A percentile compares a stretch with the other conserved stretches of the same genome.
These are phyloP conservation scores for Phytophthora melonis DNA, from an alignment of 352 stramenopile species.

Conservation along the genomic window DNA sequence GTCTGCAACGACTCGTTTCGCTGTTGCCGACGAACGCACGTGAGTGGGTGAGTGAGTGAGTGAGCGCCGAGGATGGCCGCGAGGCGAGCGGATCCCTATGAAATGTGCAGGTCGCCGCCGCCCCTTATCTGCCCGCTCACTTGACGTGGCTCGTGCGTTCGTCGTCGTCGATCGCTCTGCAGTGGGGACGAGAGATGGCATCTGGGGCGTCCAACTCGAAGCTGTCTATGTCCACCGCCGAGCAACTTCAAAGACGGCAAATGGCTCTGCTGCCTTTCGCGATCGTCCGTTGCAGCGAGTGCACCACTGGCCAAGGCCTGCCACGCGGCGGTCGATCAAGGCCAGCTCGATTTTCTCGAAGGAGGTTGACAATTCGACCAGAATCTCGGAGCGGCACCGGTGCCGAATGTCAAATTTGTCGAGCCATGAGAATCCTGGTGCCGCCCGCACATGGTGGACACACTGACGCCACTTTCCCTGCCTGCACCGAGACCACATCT, in stretches of 20 bases:
- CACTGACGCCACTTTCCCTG: slow-evolving; percentile 16
- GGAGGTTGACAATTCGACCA: slow-evolving; percentile 6
- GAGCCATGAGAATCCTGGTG: slow-evolving; percentile 17
- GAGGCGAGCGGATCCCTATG: background rate
- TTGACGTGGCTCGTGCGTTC: slow-evolving; percentile 26
- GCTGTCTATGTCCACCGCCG: background rate
- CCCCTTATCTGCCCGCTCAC: slow-evolving; percentile 22
- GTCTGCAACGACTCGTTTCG: slow-evolving; percentile 25
- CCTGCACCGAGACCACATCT: slow-evolving; percentile 24
- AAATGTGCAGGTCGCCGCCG: slow-evolving; percentile 2
- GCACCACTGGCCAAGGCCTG: background rate
- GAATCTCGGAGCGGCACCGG: background rate
- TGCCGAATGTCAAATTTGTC: slow-evolving; percentile 11
- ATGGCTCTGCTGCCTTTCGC: background rate
- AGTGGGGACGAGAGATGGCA: slow-evolving; percentile 3
- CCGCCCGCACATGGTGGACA: slow-evolving; percentile 28
- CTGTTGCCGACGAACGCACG: slow-evolving; percentile 4
- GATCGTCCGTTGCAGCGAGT: background rate
- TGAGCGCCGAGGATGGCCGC: slow-evolving; percentile 1
- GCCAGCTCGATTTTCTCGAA: slow-evolving; percentile 4
- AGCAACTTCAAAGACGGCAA: slow-evolving; percentile 29
- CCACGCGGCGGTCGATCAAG: background rate
- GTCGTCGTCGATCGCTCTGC: slow-evolving; percentile 18
- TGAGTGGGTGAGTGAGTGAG: background rate
- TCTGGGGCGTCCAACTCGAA: slow-evolving; percentile 4